Conservation (phyloP, 495 filamentous ascomycete genomes). For the Penicillium alfredii region DNA sequence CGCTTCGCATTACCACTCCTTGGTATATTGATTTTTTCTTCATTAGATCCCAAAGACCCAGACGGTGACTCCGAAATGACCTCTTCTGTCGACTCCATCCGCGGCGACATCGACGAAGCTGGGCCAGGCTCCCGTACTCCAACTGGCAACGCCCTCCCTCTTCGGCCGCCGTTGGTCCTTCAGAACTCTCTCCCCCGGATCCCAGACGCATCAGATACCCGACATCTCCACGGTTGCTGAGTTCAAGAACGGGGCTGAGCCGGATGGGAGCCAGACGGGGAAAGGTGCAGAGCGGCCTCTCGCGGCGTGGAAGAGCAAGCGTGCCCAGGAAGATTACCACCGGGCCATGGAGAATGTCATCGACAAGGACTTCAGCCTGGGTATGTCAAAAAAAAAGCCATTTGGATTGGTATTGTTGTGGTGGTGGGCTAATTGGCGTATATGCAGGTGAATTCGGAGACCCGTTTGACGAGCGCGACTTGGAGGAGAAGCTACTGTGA, state of each 20-base stretch:
- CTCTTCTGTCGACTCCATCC: slow-evolving; percentile 42
- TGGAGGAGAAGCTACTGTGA: slow-evolving; percentile 45
- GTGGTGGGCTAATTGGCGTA: background rate
- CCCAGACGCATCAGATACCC: slow-evolving; percentile 34
- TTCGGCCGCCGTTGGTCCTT: slow-evolving; percentile 15
- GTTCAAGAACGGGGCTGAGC: background rate
- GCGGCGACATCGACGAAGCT: slow-evolving; percentile 27
- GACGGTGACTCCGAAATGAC: slow-evolving; percentile 57
- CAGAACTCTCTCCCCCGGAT: slow-evolving; percentile 51
- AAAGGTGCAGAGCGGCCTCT: slow-evolving; percentile 35
- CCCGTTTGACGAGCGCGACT: slow-evolving; percentile 55
- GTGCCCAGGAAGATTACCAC: slow-evolving; percentile 56
- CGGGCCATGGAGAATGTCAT: slow-evolving; percentile 43
- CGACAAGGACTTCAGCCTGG: slow-evolving; percentile 43
- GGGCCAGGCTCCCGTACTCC: slow-evolving; percentile 33
- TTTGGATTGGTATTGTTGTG: background rate
- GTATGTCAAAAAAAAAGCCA: slow-evolving; percentile 23
- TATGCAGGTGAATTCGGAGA: slow-evolving; percentile 48
- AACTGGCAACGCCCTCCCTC: slow-evolving; percentile 19
- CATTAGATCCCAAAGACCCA: slow-evolving; percentile 30
- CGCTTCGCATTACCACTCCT: no score
- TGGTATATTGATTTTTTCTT: no score
- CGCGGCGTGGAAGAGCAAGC: slow-evolving; percentile 53
- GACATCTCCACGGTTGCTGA: slow-evolving; percentile 4
- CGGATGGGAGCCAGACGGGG: background rate